These are phyloP conservation scores for Neurospora sublineolata DNA, from an alignment of 495 filamentous ascomycete genomes.

Conservation along the genomic window DNA sequence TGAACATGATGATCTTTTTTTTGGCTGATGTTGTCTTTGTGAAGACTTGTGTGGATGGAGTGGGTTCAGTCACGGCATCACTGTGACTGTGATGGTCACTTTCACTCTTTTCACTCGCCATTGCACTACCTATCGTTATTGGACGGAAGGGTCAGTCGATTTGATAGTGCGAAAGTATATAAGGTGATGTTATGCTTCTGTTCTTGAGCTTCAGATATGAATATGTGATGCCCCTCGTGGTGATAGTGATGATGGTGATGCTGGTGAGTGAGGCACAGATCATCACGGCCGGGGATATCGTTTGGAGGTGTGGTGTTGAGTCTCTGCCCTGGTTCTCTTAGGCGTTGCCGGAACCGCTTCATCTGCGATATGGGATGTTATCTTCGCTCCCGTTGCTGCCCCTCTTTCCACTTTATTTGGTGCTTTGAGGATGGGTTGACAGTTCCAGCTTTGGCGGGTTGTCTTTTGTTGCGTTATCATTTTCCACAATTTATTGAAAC, in stretches of 20 bases:
- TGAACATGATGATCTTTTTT: background rate
- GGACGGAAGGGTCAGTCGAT: background rate
- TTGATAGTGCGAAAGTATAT: background rate
- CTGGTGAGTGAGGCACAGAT: background rate
- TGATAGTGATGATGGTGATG: background rate
- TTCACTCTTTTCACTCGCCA: background rate
- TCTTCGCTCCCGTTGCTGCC: background rate
- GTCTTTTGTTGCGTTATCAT: background rate
- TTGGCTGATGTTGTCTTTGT: background rate
- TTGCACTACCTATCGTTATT: background rate
- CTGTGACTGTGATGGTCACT: background rate
- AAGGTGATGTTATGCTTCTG: background rate
- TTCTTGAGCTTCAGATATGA: background rate
- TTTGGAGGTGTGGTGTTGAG: background rate
- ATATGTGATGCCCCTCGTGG: background rate
- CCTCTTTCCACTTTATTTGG: background rate
- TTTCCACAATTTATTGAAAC: background rate
- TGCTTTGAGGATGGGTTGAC: background rate
- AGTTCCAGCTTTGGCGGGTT: background rate
- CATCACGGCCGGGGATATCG: background rate
- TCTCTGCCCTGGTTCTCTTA: background rate
- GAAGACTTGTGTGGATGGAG: background rate
- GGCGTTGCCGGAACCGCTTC: background rate
- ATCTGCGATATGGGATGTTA: background rate
- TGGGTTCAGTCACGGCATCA: background rate